Evolutionary conservation across 176 grass and related monocot genomes (phyloP).

Genomic region (Paspalum notatum): DNA sequence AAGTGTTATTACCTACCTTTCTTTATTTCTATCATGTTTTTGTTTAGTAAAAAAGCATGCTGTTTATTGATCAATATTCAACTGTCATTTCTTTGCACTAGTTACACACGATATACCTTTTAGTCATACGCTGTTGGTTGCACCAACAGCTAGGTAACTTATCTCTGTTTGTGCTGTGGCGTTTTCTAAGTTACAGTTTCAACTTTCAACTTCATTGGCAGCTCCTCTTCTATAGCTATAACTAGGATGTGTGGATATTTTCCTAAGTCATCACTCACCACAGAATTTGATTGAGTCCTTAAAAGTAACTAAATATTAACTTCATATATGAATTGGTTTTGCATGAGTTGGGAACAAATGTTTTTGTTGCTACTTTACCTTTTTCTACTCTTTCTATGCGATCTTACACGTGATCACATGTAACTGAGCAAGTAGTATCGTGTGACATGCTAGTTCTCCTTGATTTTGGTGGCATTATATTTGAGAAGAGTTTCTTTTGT

Average conservation of each 20-base stretch:
- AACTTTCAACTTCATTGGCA: not conserved
- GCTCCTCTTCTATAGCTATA: not conserved
- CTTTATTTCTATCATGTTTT: conserved; percentile 23
- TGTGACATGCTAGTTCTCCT: conserved; percentile 14
- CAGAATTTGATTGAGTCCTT: not conserved
- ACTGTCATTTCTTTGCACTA: conserved; percentile 25
- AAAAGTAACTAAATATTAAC: not conserved
- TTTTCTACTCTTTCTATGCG: conserved; percentile 17
- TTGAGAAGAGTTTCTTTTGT: conserved; percentile 19
- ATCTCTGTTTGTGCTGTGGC: conserved; percentile 10
- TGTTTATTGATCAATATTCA: conserved; percentile 13
- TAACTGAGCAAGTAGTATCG: conserved; percentile 28
- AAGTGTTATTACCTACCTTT: conserved; percentile 7
- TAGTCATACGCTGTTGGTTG: conserved; percentile 3
- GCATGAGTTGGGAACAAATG: conserved; percentile 6
- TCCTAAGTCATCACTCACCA: conserved; percentile 5
- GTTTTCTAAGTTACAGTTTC: conserved; percentile 14
- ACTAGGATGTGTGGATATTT: conserved; percentile 18
- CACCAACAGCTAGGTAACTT: conserved; percentile 3
- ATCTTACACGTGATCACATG: not conserved
- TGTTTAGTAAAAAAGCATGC: not conserved
- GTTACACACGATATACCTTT: not conserved
- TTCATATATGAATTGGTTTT: conserved; percentile 3
- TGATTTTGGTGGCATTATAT: not conserved
- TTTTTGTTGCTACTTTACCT: conserved; percentile 11